These are phyloP conservation scores for Plantago ovata DNA, from an alignment of 257 asterid genomes.

Conservation along the genomic window DNA sequence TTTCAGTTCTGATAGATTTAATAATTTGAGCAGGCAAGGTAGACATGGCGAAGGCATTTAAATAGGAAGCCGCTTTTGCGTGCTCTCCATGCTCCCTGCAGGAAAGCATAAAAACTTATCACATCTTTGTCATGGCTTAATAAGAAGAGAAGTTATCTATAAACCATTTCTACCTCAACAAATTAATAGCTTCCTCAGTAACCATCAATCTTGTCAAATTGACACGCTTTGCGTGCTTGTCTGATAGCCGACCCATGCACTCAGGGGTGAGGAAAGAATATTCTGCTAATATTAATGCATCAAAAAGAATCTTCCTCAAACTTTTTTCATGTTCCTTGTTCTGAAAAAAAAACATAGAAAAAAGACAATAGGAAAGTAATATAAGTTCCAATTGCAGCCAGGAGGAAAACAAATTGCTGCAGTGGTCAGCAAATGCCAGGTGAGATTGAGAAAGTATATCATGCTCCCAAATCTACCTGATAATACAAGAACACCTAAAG, in stretches of 20 bases:
- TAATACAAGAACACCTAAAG: too few relatives aligned
- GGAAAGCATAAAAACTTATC: slow-evolving; percentile 11
- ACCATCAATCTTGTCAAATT: slow-evolving; percentile 52
- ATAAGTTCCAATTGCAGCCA: neutral
- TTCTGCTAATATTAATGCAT: slow-evolving; percentile 51
- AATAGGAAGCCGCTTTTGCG: slow-evolving; percentile 37
- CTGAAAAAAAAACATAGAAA: slow-evolving; percentile 32
- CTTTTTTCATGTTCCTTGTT: slow-evolving; percentile 32
- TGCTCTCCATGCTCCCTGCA: slow-evolving; percentile 54
- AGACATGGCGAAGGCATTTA: slow-evolving; percentile 54
- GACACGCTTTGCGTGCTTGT: slow-evolving; percentile 37
- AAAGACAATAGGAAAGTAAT: slow-evolving; percentile 4
- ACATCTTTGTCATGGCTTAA: neutral
- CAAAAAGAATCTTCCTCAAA: slow-evolving; percentile 49
- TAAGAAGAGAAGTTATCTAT: neutral
- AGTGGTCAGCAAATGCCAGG: too few relatives aligned
- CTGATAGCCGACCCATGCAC: slow-evolving; percentile 44
- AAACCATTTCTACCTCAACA: slow-evolving; percentile 37
- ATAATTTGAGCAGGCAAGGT: slow-evolving; percentile 39
- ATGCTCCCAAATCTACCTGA: too few relatives aligned
- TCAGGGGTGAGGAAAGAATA: slow-evolving; percentile 59
- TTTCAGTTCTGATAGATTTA: slow-evolving; percentile 36
- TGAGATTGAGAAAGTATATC: too few relatives aligned
- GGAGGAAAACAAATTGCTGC: neutral
- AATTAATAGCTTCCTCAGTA: slow-evolving; percentile 46